Evolutionary conservation across 2,329 filamentous ascomycete genomes (phyloP), one percentile per base, ranked within the genome.

Genomic region (Escovopsis weberi): DNA sequence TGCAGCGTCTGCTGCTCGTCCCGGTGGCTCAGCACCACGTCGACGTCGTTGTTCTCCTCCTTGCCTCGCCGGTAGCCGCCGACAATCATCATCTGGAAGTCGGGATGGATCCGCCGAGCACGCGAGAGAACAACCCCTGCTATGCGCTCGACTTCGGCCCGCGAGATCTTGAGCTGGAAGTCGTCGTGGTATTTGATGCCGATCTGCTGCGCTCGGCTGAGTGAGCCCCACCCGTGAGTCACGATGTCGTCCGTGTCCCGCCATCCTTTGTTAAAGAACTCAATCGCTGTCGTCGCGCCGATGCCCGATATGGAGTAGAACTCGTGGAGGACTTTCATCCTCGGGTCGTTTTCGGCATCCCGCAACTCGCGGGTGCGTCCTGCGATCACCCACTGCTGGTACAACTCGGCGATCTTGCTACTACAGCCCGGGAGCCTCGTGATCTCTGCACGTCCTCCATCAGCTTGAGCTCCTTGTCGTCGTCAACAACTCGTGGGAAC

Each of bases 251-350:
- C 86, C 1, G 94, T 66, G 46, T 91, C 82, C 46, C 76, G 72
- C 85, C 86, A 95, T 58, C 63, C 75, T 47, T 76, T 78, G 12
- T 75, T 72, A 58, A 88, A 91, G 53, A 94, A 94, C 1, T 88
- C 75, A 12, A 80, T 70, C 0, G 89, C 88, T 0, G 82, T 91
- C 11, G 76, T 78, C 2, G 82, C 80, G 0, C 83, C 89, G 1
- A 95, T 86, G n/a, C 88, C 89, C 84, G 86, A 94, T 44, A 95
- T 93, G 4, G 82, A 69, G 62, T 83, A 84, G 59, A 96, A 95
- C 0, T 71, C 58, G 37, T 75, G 68, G 4, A 95, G 62, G 1
- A 78, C 69, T 18, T 69, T 68, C 45, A 91, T 68, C 44, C 70
- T 74, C 11, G 75, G 66, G 50, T 94, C 79, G 1, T 64, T 61